Base-by-base conservation (phyloP, 164 flowering plant genomes). In the Chloranthus sessilifolius region DNA sequence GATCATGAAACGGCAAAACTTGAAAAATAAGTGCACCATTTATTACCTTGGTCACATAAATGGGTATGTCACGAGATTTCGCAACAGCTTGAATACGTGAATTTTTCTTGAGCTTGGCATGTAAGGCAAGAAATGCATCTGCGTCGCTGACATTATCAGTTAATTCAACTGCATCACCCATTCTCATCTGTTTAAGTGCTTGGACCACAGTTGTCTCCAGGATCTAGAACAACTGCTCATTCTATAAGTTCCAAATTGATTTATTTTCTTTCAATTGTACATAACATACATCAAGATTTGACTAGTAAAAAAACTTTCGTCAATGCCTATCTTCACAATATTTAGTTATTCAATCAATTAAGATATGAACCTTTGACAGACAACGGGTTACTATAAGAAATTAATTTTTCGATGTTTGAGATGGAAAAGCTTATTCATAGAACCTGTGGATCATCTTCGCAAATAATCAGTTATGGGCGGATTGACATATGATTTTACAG, bases 101-200 rank as follows among this genome's bases (percentile, higher is more conserved):
- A 71, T 87, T 87, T 69, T 85, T 92, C 70, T 83, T 92, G 34
- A 92, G 70, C 80, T 72, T 92, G 60, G 95, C 65, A 30, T 77
- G 90, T 70, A 79, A 72, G 21, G 91, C 98, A 59, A 92, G 79
- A 40, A 92, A 59, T 22, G 77, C 96, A 72, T 83, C 81, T 68
- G 96, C 96, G 62, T 88, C 79, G 21, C 94, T 88, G 57, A 92
- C 80, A 56, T 88, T 79, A 66, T 88, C 83, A 48, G 94, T 88
- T 58, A 88, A 64, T 37, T 64, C 70, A 50, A 92, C 54, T 21
- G 40, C 45, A 38, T 63, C 77, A 44, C 78, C 78, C 62, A 78
- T 50, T 49, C 70, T 73, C 73, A 92, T 59, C 59, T 81, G 80
- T 49, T 64, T 78, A 33, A 80, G 65, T 54, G 64, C 95, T 74